These are phyloP conservation scores for Microcyclosporella mali DNA, from an alignment of 2,329 filamentous ascomycete genomes.

Conservation along the genomic window DNA sequence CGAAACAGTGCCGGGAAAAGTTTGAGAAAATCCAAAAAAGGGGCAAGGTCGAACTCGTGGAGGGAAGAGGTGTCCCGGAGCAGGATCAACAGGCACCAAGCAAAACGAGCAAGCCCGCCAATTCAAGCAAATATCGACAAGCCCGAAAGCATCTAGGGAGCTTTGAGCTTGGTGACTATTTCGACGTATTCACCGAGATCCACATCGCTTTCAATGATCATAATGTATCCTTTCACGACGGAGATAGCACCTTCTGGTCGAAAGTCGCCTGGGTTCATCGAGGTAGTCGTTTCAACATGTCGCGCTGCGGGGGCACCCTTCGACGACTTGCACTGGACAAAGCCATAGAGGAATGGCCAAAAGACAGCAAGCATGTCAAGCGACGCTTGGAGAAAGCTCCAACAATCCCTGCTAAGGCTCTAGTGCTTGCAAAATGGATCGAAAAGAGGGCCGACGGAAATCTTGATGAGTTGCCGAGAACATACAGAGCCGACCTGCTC, in stretches of 20 bases:
- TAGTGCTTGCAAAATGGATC: slow-evolving; percentile 14
- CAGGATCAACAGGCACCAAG: no score
- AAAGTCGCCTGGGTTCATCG: slow-evolving; percentile 23
- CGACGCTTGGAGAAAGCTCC: slow-evolving; percentile 13
- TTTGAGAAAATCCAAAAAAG: slow-evolving; percentile 50
- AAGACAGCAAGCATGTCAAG: slow-evolving; percentile 12
- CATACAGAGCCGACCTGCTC: slow-evolving; percentile 13
- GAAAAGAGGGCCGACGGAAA: slow-evolving; percentile 9
- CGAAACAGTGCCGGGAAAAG: slow-evolving; percentile 63
- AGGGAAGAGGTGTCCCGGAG: no score
- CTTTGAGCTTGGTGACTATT: slow-evolving; percentile 39
- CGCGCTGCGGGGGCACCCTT: slow-evolving; percentile 11
- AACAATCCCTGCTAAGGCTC: slow-evolving; percentile 15
- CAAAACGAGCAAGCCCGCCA: no score
- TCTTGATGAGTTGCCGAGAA: slow-evolving; percentile 11
- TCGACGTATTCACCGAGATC: slow-evolving; percentile 36
- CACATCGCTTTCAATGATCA: slow-evolving; percentile 20
- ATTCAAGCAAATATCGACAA: slow-evolving; percentile 8
- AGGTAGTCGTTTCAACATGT: slow-evolving; percentile 22
- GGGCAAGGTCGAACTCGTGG: slow-evolving; percentile 1
- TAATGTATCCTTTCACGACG: slow-evolving; percentile 22
- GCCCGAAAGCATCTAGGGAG: slow-evolving; percentile 23
- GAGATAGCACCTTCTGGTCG: slow-evolving; percentile 34
- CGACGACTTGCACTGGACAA: slow-evolving; percentile 26
- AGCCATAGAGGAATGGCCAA: slow-evolving; percentile 21